Conservation (phyloP, 2,329 filamentous ascomycete species). For the Alternaria triticimaculans region DNA sequence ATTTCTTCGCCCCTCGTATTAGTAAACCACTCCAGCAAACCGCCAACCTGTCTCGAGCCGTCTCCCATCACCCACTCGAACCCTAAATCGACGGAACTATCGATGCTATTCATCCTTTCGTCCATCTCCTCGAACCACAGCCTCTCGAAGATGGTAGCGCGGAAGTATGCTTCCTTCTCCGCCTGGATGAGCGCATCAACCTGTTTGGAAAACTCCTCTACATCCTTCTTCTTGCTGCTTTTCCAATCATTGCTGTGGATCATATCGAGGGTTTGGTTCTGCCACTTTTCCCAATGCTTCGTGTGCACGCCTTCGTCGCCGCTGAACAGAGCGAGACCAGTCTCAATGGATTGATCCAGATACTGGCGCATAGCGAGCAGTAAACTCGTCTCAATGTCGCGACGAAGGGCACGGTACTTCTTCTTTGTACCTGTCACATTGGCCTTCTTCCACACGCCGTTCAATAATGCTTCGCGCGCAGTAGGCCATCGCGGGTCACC, state of each 20-base stretch:
- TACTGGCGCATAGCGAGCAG: slow-evolving; percentile 38
- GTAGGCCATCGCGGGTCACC: slow-evolving; percentile 31
- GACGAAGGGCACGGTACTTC: slow-evolving; percentile 27
- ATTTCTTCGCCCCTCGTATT: slow-evolving; percentile 33
- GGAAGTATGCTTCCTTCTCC: slow-evolving; percentile 34
- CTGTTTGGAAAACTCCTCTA: slow-evolving; percentile 36
- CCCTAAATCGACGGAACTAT: slow-evolving; percentile 24
- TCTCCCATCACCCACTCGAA: slow-evolving; percentile 35
- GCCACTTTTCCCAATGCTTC: slow-evolving; percentile 35
- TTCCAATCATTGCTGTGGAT: slow-evolving; percentile 38
- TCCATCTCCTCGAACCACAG: slow-evolving; percentile 34
- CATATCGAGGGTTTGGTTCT: slow-evolving; percentile 33
- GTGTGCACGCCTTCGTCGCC: slow-evolving; percentile 19
- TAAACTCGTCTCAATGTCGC: slow-evolving; percentile 35
- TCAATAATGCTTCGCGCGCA: slow-evolving; percentile 35
- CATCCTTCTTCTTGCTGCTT: slow-evolving; percentile 35
- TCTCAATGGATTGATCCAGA: slow-evolving; percentile 38
- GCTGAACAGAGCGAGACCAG: slow-evolving; percentile 31
- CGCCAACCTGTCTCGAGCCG: slow-evolving; percentile 17
- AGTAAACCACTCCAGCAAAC: slow-evolving; percentile 38
- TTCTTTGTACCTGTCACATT: slow-evolving; percentile 36
- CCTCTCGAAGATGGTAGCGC: slow-evolving; percentile 27
- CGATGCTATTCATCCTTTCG: slow-evolving; percentile 32
- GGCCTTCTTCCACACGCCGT: slow-evolving; percentile 40
- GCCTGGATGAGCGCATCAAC: slow-evolving; percentile 28